Evolutionary conservation across 2,329 filamentous ascomycete genomes (phyloP), one percentile per base, ranked within the genome.

Genomic region (Exophiala spinifera): DNA sequence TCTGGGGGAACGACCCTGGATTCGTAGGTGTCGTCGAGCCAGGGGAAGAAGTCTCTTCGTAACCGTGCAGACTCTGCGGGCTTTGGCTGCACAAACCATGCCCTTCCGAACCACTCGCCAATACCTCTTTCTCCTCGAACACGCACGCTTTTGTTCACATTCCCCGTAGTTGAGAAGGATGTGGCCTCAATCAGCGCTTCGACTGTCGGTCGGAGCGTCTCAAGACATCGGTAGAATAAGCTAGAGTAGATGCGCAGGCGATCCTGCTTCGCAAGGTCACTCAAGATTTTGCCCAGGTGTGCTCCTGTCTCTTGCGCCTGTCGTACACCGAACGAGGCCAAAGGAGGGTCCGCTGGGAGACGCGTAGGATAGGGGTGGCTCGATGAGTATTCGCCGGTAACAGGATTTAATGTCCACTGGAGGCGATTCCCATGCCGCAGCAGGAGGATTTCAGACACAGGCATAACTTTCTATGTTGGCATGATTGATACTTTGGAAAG

Each of bases 31-130:
- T 72, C 56, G 20, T 65, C 69, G 43, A 79, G 65, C 58, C 73
- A 76, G 25, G 81, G 70, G 25, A 85, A 84, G 69, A 96, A 95
- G 60, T 89, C 79, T 17, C 70, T 69, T 56, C 81, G 79, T 57
- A 99, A 78, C 31, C 80, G 74, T 23, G 77, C 64, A 13, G 85
- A 74, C 3, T 81, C 72, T 2, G 90, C 89, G 2, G 92, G 90
- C 14, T 80, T 78, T 0, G 94, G 94, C 66, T 97, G 94, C 51
- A 88, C 80, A 71, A 96, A 96, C 56, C 84, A 84, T 14, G 91
- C 90, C 45, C 83, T 79, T 21, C 94, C 94, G 69, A 94, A 97
- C 87, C 94, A 97, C 75, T 99, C 94, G 57, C 89, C 86, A 36
- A 71, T 66, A 21, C 65, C 63, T 4, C 51, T 53, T 49, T 74